A percentile compares a stretch with the other conserved stretches of the same genome.
These are phyloP conservation scores for Leishmania tarentolae DNA, from an alignment of 208 protist genomes.

Conservation along the genomic window DNA sequence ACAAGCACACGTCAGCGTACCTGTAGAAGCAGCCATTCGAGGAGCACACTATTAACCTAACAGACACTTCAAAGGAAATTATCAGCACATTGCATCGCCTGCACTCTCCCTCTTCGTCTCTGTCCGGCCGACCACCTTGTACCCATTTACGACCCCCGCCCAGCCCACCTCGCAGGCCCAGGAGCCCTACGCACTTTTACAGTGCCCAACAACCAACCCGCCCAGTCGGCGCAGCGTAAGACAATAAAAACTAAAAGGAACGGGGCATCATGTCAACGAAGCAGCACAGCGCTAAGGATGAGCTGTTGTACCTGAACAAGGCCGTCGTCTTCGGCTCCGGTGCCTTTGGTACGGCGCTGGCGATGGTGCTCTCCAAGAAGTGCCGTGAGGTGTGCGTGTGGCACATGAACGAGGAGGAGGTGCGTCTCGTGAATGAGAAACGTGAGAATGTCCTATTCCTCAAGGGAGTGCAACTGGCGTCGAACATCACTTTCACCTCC, in stretches of 20 bases:
- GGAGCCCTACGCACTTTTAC: no score
- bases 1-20: no score
- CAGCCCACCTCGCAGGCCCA: no score
- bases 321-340: constrained; percentile 82
- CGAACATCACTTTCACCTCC: constrained; percentile 66
- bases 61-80: no score
- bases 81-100: no score
- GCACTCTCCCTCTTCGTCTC: no score
- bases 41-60: no score
- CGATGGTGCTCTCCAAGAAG: constrained; percentile 74
- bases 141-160: no score
- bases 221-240: background rate
- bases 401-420: constrained; percentile 73
- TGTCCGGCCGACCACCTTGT: no score
- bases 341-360: constrained; percentile 83
- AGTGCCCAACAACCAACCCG: background rate
- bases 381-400: constrained; percentile 67
- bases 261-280: constrained; percentile 7
- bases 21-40: no score
- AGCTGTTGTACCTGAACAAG: constrained; percentile 59
- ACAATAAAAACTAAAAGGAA: background rate
- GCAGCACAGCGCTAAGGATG: constrained; percentile 7
- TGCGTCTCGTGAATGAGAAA: constrained; percentile 62
- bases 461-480: constrained; percentile 60
- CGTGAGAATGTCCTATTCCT: constrained; percentile 83